Evolutionary conservation across 2,329 filamentous ascomycete genomes (phyloP).

Genomic region (Amesomyces nigricolor): DNA sequence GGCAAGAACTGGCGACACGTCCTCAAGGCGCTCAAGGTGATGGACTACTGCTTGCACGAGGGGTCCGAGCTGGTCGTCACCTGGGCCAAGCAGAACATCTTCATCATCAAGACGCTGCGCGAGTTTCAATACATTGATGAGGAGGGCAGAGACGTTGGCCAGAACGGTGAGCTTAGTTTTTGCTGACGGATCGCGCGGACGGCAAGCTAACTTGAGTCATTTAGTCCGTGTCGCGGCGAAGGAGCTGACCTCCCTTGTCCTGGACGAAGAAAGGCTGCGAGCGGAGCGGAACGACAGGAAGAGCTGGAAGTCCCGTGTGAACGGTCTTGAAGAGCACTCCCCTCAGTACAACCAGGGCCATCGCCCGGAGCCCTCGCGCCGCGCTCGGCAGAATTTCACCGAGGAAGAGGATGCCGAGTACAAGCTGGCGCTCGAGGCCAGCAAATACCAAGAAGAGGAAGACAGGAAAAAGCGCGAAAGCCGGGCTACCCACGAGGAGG

Average conservation of each 20-base stretch:
- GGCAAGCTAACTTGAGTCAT: conserved; percentile 27
- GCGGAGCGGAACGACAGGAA: conserved; percentile 87
- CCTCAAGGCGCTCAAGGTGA: conserved; percentile 91
- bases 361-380: conserved; percentile 40
- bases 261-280: conserved; percentile 89
- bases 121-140: conserved; percentile 97
- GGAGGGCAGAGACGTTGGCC: conserved; percentile 88
- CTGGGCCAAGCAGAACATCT: conserved; percentile 96
- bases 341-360: conserved; percentile 40
- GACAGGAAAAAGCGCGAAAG: conserved; percentile 69
- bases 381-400: conserved; percentile 43
- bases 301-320: conserved; percentile 94
- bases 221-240: conserved; percentile 92
- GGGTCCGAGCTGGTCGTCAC: conserved; percentile 94
- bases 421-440: conserved; percentile 84
- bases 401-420: conserved; percentile 91
- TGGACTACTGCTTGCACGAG: conserved; percentile 97
- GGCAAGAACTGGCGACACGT: conserved; percentile 99
- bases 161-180: conserved; percentile 64
- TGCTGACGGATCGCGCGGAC: background rate
- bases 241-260: conserved; percentile 83
- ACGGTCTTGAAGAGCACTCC: conserved; percentile 78
- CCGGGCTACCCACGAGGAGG: conserved; percentile 45
- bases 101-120: conserved; percentile 96
- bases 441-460: conserved; percentile 91